Base-by-base conservation (phyloP, 2,329 filamentous ascomycete genomes). In the Nannizzia gypsea region DNA sequence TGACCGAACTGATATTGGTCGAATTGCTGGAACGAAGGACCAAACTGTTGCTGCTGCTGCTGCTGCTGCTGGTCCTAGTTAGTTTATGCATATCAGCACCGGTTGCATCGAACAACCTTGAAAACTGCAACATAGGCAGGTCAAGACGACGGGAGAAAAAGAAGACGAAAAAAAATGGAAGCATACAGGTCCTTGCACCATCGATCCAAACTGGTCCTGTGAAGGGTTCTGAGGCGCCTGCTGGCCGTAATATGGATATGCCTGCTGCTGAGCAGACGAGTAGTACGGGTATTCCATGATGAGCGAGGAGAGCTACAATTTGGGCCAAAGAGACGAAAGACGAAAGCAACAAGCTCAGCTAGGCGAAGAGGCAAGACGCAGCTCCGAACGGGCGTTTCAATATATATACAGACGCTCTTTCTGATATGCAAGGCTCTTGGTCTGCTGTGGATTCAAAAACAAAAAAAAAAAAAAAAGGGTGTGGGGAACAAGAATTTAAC, bases 231-330 rank as follows among this genome's bases (percentile, higher is more conserved):
- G 54, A 24, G 54, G 38, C 8, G 34, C 6, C 11, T 56, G 31
- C 54, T 40, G 54, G 54, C 34, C n/a, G 38, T 56, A 56, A 20
- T 56, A 56, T 26, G 54, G 54, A 42, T 40, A 56, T 17, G 38
- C 34, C 22, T 56, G 54, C 38, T 56, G 54, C 9, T 26, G 52
- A 31, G 50, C 50, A 20, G 50, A 54, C 28, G 50, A 31, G 34
- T 24, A 56, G 54, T 56, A 56, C 31, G 54, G 31, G 34, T 40
- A 56, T 17, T 56, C 38, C 54, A 56, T 56, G 54, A 17, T 26
- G 11, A 20, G 3, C 6, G 20, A 20, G n/a, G 8, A 20, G 42
- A 46, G 17, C 40, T 44, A 22, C 15, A 44, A 20, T 20, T 44
- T 15, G 2, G 6, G 20, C 8, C 17, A 20, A 20, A 20, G 17